Conservation (phyloP, 805 yeast genomes). For the Ogataea trehalophila region DNA sequence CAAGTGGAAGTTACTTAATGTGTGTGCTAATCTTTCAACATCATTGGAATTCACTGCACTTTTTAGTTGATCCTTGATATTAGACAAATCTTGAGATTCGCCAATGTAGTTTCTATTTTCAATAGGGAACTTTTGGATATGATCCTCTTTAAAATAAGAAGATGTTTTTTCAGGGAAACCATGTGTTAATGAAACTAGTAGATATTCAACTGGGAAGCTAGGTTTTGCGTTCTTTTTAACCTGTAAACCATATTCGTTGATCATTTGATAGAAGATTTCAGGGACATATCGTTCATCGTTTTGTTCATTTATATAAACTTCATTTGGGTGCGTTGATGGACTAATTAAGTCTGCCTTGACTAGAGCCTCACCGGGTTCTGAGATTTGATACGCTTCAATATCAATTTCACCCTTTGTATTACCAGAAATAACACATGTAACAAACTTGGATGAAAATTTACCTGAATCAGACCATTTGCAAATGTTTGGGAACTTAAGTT, state of each 20-base stretch:
- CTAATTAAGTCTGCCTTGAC: conserved; percentile 80
- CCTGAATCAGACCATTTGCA: conserved; percentile 63
- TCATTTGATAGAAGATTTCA: conserved; percentile 78
- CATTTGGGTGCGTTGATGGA: conserved; percentile 87
- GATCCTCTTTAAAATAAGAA: conserved; percentile 44
- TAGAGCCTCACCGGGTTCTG: conserved; percentile 81
- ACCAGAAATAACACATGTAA: conserved; percentile 93
- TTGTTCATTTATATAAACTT: conserved; percentile 76
- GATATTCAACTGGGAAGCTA: conserved; percentile 87
- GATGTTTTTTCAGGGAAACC: conserved; percentile 74
- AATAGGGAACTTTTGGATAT: conserved; percentile 51
- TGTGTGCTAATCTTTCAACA: conserved; percentile 9
- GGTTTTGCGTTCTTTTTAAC: conserved; percentile 90
- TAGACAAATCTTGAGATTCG: conserved; percentile 59
- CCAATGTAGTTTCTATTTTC: conserved; percentile 79
- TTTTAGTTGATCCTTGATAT: conserved; percentile 47
- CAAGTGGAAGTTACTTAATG: conserved; percentile 72
- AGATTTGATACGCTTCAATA: conserved; percentile 84
- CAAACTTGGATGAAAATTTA: conserved; percentile 78
- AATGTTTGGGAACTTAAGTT: conserved; percentile 55
- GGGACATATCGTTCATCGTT: conserved; percentile 81
- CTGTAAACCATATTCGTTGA: conserved; percentile 82
- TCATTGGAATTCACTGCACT: conserved; percentile 16
- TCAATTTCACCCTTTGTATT: conserved; percentile 85
- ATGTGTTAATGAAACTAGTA: conserved; percentile 82